A percentile compares a stretch with the other conserved stretches of the same genome.
Evolutionary conservation across 345 rosid species (phyloP).

Genomic region (Populus nigra): DNA sequence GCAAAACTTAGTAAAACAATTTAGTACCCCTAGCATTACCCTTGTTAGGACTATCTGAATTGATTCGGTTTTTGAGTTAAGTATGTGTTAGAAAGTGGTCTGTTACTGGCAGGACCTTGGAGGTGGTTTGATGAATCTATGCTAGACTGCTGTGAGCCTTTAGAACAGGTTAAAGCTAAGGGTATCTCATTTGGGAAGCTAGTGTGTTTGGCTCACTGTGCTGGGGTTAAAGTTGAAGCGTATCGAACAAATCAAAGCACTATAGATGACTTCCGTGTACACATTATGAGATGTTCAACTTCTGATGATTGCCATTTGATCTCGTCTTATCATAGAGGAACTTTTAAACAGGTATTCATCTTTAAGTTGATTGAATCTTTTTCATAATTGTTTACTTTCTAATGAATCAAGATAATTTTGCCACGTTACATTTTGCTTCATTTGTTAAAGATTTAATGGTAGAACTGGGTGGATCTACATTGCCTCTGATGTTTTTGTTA

Average conservation of each 20-base stretch:
- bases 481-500: neutral
- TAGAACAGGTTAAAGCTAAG: constrained; percentile 70
- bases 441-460: neutral
- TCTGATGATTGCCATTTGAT: constrained; percentile 79
- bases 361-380: neutral
- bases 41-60: neutral
- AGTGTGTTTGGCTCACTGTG: constrained; percentile 84
- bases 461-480: neutral
- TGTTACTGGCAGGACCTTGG: constrained; percentile 77
- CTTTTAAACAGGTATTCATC: constrained; percentile 59
- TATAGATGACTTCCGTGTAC: constrained; percentile 68
- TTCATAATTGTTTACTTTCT: neutral
- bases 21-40: no score
- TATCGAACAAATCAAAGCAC: constrained; percentile 75
- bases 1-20: no score
- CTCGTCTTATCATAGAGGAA: constrained; percentile 73
- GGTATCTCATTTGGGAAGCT: constrained; percentile 91
- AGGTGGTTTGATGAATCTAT: constrained; percentile 98
- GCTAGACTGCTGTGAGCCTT: constrained; percentile 92
- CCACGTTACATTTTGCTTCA: no score
- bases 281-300: constrained; percentile 52
- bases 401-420: neutral
- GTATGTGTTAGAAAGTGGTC: neutral
- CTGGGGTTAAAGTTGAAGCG: constrained; percentile 90
- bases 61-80: neutral